phyloP scores from a whole-genome alignment of 2,329 filamentous ascomycete genomes.

The Aspergillus oerlinghausenensis region DNA sequence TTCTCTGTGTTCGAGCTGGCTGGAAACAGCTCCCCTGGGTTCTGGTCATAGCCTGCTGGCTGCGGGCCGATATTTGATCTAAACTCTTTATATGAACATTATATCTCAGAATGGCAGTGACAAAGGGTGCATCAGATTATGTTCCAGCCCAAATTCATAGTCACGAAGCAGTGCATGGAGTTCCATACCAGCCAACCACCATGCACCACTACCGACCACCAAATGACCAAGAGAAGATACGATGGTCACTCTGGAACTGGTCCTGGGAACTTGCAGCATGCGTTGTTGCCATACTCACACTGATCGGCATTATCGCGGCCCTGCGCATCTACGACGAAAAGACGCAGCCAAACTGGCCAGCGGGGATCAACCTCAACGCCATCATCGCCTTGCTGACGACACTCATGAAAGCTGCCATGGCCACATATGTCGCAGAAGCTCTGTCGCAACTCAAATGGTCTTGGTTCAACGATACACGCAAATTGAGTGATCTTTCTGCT shows the following conservation, averaged over 20 bases:
- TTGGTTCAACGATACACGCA: slow-evolving; percentile 26
- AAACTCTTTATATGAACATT: too few relatives aligned
- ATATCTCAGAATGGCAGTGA: not conserved
- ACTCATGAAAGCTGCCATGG: slow-evolving; percentile 27
- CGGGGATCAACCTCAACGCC: slow-evolving; percentile 30
- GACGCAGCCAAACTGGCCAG: slow-evolving; percentile 27
- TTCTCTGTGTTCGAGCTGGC: too few relatives aligned
- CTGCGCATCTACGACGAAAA: slow-evolving; percentile 25
- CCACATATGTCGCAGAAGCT: slow-evolving; percentile 25
- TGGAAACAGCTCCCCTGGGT: too few relatives aligned
- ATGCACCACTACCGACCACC: not conserved
- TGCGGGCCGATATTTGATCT: too few relatives aligned
- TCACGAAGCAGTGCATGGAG: not conserved
- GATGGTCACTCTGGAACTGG: slow-evolving; percentile 15
- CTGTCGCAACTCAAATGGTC: slow-evolving; percentile 34
- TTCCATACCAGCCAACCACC: not conserved
- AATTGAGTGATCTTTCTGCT: slow-evolving; percentile 26
- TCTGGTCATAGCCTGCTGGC: too few relatives aligned
- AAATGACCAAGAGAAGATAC: not conserved
- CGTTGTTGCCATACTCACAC: slow-evolving; percentile 27
- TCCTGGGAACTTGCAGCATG: slow-evolving; percentile 18
- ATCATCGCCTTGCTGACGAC: slow-evolving; percentile 27
- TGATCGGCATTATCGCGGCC: slow-evolving; percentile 31
- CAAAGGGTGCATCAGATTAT: not conserved
- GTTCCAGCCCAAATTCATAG: not conserved